Evolutionary conservation across 768 basidiomycete genomes (phyloP), one percentile per base, ranked within the genome.

Genomic region (Suillus brevipes): DNA sequence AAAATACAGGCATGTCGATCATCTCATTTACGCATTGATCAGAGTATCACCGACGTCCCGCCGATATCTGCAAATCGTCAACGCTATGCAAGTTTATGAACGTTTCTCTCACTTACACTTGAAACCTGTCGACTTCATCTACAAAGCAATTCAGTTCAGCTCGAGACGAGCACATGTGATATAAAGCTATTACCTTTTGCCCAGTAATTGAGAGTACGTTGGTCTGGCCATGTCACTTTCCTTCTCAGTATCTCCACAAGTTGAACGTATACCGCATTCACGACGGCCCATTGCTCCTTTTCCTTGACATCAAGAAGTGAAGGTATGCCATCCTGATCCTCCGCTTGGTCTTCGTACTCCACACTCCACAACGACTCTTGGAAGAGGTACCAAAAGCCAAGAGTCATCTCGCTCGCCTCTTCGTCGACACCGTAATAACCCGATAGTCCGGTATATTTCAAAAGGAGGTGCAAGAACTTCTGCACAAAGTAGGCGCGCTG

Each of bases 361-460:
- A 82, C 82, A 42, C 79, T 83, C 92, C 92, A 94, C 31, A 94
- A 74, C 1, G 92, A 87, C 73, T 98, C 95, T 75, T 97, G 95
- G 64, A 97, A 85, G 47, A 93, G 79, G 67, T 94, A 96, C 91
- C 96, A 97, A 70, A 96, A 96, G 1, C 87, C 87, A 3, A 97
- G 83, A 3, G 91, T 91, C 81, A 90, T 84, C 76, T 96, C 94
- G 70, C 92, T 95, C 72, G 92, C 89, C 58, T 93, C 91, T 73
- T 96, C 95, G 56, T 96, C 94, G 0, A 85, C 83, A 1, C 91
- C 92, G 71, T 89, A 93, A 66, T 86, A 87, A 0, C 93, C 94
- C 0, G 88, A 86, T 12, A 86, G 77, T 80, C 87, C 89, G 0
- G 92, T 93, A 66, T 91, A 90, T 20, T 87, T 83, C 23, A 97